Base-by-base conservation (phyloP, 225 moss, liverwort and hornwort genomes). In the Physcomitrellopsis africana region DNA sequence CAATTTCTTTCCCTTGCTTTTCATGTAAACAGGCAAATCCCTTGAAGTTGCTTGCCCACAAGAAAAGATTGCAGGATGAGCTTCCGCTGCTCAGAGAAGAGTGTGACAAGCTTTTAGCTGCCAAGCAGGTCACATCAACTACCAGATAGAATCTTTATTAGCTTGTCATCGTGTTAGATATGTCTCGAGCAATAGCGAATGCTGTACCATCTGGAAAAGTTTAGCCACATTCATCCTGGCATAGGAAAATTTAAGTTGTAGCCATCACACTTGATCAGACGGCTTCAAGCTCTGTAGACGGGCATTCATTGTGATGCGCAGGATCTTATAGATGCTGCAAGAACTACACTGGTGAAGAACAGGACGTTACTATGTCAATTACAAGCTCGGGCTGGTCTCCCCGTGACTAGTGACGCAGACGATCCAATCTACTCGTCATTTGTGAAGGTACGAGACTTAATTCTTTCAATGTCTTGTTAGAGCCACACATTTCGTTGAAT, bases 61-160 rank as follows among this genome's bases (percentile, higher is more conserved):
- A 69, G 53, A 84, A 82, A 60, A 78, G 67, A 52, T 53, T 87
- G 70, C 86, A 87, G 60, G 84, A 87, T 19, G 89, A 89, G 63
- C 82, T 89, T 87, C 86, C 82, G 27, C 62, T 78, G 57, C 52
- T 87, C 29, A 75, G 80, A 67, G 86, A 86, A 63, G 89, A 87
- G 67, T 74, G 82, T 70, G 78, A 82, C 80, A 84, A 89, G 71
- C 80, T 86, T 29, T 78, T 89, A 68, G 89, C 86, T 80, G 77
- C 86, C 61, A 87, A 89, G 76, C 86, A 89, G 86, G 89, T 87
- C 53, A 20, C 49, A 66, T 42, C 55, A 44, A 24, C 29, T 49
- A 64, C 24, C 9, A 16, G 42, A 19, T 15, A 1, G 32, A 45
- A 51, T 69, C 46, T 60, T 32, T 64, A 16, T 49, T 15, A 43